Evolutionary conservation across 228 moss, liverwort and hornwort genomes (phyloP).

Genomic region (Sphagnum magellanicum): DNA sequence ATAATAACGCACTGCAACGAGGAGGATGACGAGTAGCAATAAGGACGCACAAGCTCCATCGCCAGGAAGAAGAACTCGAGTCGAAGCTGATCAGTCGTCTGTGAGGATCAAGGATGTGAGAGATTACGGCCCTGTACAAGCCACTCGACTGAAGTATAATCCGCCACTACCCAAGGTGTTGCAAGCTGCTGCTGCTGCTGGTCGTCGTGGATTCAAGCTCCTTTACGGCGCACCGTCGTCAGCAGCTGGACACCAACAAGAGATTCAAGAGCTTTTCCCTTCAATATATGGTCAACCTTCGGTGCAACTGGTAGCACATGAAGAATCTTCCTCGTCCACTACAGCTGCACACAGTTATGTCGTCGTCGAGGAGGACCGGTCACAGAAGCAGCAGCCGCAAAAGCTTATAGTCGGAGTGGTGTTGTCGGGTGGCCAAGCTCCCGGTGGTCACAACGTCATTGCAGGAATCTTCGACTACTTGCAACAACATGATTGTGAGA

Average conservation of each 20-base stretch:
- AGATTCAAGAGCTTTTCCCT: slow-evolving; percentile 60
- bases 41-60: too few relatives aligned
- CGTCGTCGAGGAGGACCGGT: too few relatives aligned
- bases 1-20: too few relatives aligned
- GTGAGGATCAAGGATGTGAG: slow-evolving; percentile 21
- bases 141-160: slow-evolving; percentile 33
- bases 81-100: background rate
- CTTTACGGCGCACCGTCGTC: slow-evolving; percentile 36
- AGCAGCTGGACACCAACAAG: slow-evolving; percentile 58
- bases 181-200: slow-evolving; percentile 7
- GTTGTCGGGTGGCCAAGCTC: slow-evolving; percentile 67
- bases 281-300: slow-evolving; percentile 63
- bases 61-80: too few relatives aligned
- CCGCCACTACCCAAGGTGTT: slow-evolving; percentile 50
- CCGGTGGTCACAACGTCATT: slow-evolving; percentile 76
- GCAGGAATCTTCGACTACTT: slow-evolving; percentile 83
- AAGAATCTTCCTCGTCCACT: slow-evolving; percentile 7
- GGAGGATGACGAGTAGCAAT: too few relatives aligned
- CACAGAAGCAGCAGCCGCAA: slow-evolving; percentile 17
- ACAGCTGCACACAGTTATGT: background rate
- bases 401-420: slow-evolving; percentile 73
- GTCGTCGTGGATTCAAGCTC: slow-evolving; percentile 22
- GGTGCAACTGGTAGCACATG: slow-evolving; percentile 36
- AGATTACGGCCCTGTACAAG: slow-evolving; percentile 71
- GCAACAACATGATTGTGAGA: slow-evolving; percentile 43